These are phyloP conservation scores for Apiotrichum sp. DNA, from an alignment of 1,284 basidiomycete genomes.

Conservation along the genomic window DNA sequence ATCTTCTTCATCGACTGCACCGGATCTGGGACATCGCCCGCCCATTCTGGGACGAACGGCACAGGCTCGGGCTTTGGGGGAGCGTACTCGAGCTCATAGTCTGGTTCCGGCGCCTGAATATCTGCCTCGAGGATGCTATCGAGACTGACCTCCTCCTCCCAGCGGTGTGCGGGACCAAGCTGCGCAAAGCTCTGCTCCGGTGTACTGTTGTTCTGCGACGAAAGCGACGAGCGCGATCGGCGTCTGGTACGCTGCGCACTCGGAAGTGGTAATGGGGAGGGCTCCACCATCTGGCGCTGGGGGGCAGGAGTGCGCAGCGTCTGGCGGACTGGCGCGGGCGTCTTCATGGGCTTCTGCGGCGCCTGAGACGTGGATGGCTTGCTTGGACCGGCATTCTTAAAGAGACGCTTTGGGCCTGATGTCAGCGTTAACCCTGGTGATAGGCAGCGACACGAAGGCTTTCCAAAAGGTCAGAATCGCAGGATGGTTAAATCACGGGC, in stretches of 20 bases:
- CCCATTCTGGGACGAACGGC: slow-evolving; percentile 15
- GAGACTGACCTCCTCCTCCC: slow-evolving; percentile 38
- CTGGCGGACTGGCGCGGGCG: slow-evolving; percentile 4
- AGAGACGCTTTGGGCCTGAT: slow-evolving; percentile 16
- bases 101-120: neutral
- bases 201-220: slow-evolving; percentile 3
- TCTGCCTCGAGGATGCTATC: slow-evolving; percentile 30
- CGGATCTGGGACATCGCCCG: slow-evolving; percentile 8
- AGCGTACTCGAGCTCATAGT: slow-evolving; percentile 17
- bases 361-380: slow-evolving; percentile 2
- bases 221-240: slow-evolving; percentile 9
- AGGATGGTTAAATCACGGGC: too few relatives aligned
- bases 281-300: slow-evolving; percentile 1
- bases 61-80: slow-evolving; percentile 4
- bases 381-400: slow-evolving; percentile 6
- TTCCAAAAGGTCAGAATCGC: too few relatives aligned
- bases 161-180: slow-evolving; percentile 7
- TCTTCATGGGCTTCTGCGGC: slow-evolving; percentile 5
- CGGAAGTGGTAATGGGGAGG: slow-evolving; percentile 33
- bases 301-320: slow-evolving; percentile 14
- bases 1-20: slow-evolving; percentile 11
- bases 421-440: neutral
- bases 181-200: neutral
- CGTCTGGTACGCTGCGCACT: slow-evolving; percentile 32
- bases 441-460: too few relatives aligned